phyloP scores from a whole-genome alignment of 257 asterid genomes.

The Haberlea rhodopensis region DNA sequence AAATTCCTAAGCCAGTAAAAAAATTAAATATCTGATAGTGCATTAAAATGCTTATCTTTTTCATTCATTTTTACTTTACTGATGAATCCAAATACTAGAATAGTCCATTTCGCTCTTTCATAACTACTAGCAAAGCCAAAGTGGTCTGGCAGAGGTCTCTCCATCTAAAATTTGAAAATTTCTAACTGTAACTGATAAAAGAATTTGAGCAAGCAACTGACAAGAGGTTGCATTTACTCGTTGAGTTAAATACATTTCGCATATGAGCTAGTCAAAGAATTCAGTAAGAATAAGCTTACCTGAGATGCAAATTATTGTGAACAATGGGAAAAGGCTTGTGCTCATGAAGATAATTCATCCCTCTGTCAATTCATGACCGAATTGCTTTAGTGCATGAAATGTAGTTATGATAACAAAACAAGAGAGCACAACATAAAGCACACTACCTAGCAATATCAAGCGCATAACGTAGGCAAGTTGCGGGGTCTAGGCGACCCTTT shows the following conservation, averaged over 20 bases:
- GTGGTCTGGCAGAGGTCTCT: too few relatives aligned
- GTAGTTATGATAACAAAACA: neutral
- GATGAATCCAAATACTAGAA: neutral
- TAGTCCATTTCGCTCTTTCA: too few relatives aligned
- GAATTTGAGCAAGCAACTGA: slow-evolving; percentile 3
- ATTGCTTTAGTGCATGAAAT: slow-evolving; percentile 4
- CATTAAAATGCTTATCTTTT: neutral
- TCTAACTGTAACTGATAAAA: neutral
- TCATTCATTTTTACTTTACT: neutral
- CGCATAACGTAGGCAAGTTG: slow-evolving; percentile 55
- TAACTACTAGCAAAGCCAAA: too few relatives aligned
- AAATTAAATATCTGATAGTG: neutral
- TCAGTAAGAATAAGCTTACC: slow-evolving; percentile 27
- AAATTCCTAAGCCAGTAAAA: slow-evolving; percentile 45
- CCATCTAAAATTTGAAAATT: too few relatives aligned
- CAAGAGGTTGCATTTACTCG: neutral
- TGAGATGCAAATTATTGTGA: slow-evolving; percentile 52
- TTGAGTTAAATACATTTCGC: neutral
- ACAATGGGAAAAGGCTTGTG: slow-evolving; percentile 64
- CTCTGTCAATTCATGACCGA: slow-evolving; percentile 39
- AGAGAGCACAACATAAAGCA: slow-evolving; percentile 3
- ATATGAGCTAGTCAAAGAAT: neutral
- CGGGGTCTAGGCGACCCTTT: slow-evolving; percentile 47
- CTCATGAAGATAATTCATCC: slow-evolving; percentile 65
- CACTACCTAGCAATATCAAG: slow-evolving; percentile 63